Base-by-base conservation (phyloP, 2,329 filamentous ascomycete species). In the Chalaropsis thielavioides region DNA sequence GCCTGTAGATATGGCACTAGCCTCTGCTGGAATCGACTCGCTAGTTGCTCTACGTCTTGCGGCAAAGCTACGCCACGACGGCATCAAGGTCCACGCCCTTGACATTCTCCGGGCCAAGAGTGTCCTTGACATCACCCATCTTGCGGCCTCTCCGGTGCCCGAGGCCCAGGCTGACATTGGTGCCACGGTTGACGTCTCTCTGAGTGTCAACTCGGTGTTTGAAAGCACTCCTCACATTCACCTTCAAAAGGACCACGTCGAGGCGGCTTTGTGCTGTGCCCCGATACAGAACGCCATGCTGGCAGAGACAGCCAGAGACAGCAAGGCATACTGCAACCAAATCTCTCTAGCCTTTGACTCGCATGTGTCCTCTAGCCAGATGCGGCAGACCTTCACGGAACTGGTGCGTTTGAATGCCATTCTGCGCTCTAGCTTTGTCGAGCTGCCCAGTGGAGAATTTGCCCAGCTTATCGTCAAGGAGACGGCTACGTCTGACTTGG, bases 201-300 rank as follows among this genome's bases (percentile, higher is more conserved):
- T 22, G 6, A 43, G 22, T 24, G 8, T 60, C 3, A 27, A n/a
- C n/a, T 13, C 35, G 13, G 54, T 35, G 24, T 1, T 19, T 58
- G 54, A 38, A 19, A 19, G n/a, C 15, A 17, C 59, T 4, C 31
- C 40, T 17, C 6, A 38, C 24, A 10, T 7, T 10, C 15, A 7
- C 24, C 24, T 46, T 17, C 35, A 31, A 35, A 15, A 38, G 7
- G 15, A 27, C 1, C 64, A 73, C 1, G 68, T 78, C 10, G 74
- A 78, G 41, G 73, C 76, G 27, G 70, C 85, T n/a, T 72, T 80
- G 19, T 80, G 80, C 3, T 94, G 89, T 72, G 92, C 86, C 3
- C 80, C 85, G 15, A 77, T 94, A 10, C 92, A 96, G 70, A 76
- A 81, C 19, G 85, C 89, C 1, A 95, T 96, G 90, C 78, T 96